Conservation (phyloP, 179 eudicot species). For the Monotropa hypopitys region DNA sequence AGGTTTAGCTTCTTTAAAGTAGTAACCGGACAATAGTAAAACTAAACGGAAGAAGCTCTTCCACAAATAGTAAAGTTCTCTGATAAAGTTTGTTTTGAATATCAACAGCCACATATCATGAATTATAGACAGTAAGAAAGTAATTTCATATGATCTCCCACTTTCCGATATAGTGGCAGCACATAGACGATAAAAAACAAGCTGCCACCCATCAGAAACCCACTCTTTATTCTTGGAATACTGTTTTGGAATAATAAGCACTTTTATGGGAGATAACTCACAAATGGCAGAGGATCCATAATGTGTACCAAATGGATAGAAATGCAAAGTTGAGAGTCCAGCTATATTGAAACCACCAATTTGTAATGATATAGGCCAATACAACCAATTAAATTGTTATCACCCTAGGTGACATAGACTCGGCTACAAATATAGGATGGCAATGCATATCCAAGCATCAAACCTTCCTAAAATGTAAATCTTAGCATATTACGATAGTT, state of each 20-base stretch:
- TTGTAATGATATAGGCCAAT: not conserved
- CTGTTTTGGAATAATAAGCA: not conserved
- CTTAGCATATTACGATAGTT: not conserved
- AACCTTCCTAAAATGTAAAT: not conserved
- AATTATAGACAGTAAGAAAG: not conserved
- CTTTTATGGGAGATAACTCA: not conserved
- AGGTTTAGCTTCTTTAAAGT: not conserved
- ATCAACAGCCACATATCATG: not conserved
- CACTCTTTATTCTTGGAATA: not conserved
- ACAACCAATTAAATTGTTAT: not conserved
- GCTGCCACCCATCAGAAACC: not conserved
- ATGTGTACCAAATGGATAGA: not conserved
- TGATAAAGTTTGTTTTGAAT: not conserved
- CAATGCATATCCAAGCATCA: not conserved
- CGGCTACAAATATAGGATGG: not conserved
- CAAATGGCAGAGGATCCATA: not conserved
- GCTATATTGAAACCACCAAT: not conserved
- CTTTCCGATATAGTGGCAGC: not conserved
- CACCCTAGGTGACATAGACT: not conserved
- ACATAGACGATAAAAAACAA: not conserved
- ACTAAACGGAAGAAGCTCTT: not conserved
- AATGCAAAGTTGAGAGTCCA: not conserved
- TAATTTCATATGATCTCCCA: not conserved
- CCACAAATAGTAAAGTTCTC: not conserved
- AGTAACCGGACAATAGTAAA: not conserved